These are phyloP conservation scores for Pseudocercospora pini-densiflorae DNA, from an alignment of 2,329 filamentous ascomycete genomes.

Conservation along the genomic window DNA sequence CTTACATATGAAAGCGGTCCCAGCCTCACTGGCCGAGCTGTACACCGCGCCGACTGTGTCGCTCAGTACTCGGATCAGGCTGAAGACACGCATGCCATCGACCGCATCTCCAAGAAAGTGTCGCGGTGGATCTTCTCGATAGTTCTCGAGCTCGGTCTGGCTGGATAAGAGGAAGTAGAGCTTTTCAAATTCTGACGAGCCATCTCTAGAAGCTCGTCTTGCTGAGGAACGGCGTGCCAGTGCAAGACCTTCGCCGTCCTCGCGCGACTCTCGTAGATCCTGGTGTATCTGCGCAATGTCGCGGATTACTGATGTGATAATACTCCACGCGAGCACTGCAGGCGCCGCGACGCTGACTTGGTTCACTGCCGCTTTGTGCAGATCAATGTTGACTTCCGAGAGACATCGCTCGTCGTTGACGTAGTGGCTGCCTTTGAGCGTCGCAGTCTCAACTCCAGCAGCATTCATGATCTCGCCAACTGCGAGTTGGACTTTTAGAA, in stretches of 20 bases:
- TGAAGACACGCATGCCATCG: constrained; percentile 53
- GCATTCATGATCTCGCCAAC: constrained; percentile 55
- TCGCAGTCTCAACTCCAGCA: constrained; percentile 20
- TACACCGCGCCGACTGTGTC: constrained; percentile 53
- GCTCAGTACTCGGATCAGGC: constrained; percentile 51
- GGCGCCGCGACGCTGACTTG: constrained; percentile 70
- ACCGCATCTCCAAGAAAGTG: constrained; percentile 47
- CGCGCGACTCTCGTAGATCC: constrained; percentile 21
- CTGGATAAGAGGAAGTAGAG: constrained; percentile 32
- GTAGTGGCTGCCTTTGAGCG: constrained; percentile 51
- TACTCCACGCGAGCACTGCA: constrained; percentile 78
- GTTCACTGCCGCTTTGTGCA: constrained; percentile 53
- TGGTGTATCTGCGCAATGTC: constrained; percentile 39
- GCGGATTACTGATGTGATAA: constrained; percentile 73
- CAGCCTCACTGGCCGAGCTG: constrained; percentile 52
- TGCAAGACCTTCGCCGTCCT: constrained; percentile 40
- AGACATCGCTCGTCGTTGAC: constrained; percentile 72
- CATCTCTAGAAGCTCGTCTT: constrained; percentile 21
- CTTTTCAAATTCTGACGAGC: constrained; percentile 32
- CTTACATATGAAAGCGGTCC: constrained; percentile 67
- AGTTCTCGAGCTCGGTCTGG: constrained; percentile 30
- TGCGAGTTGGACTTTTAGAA: constrained; percentile 70
- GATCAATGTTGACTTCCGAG: constrained; percentile 68
- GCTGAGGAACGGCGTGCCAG: constrained; percentile 21
- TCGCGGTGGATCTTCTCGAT: constrained; percentile 47